Evolutionary conservation across 108 stramenopile species (phyloP).

Genomic region (Skeletonema costatum): DNA sequence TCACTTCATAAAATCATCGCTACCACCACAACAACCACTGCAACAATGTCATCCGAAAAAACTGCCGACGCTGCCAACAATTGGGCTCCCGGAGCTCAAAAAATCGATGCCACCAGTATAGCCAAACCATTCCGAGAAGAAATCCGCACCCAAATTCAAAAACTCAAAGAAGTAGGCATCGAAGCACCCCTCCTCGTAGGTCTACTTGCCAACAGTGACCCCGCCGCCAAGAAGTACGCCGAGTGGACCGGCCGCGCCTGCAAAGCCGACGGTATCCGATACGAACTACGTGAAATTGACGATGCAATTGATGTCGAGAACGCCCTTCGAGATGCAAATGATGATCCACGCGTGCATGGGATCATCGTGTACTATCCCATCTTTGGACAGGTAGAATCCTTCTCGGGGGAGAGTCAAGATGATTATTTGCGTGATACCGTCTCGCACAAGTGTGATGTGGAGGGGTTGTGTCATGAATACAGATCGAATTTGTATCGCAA

Average conservation of each 20-base stretch:
- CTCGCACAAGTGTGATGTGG: slow-evolving; percentile 92
- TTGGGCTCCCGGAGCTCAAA: slow-evolving; percentile 46
- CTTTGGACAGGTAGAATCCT: slow-evolving; percentile 93
- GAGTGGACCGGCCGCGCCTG: slow-evolving; percentile 96
- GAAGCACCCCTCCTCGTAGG: slow-evolving; percentile 94
- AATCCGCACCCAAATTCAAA: slow-evolving; percentile 76
- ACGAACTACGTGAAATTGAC: slow-evolving; percentile 84
- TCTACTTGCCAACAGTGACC: slow-evolving; percentile 91
- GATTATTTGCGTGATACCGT: slow-evolving; percentile 96
- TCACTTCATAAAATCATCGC: neutral
- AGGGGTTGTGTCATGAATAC: slow-evolving; percentile 94
- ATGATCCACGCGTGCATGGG: slow-evolving; percentile 93
- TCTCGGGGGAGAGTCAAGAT: slow-evolving; percentile 93
- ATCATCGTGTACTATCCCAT: slow-evolving; percentile 99
- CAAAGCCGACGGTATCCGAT: slow-evolving; percentile 89
- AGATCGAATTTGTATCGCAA: slow-evolving; percentile 94
- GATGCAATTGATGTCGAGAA: slow-evolving; percentile 90
- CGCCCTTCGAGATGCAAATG: slow-evolving; percentile 88
- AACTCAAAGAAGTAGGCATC: slow-evolving; percentile 65
- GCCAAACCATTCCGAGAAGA: slow-evolving; percentile 91
- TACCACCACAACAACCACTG: neutral
- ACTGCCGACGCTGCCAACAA: neutral
- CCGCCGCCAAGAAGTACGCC: slow-evolving; percentile 92
- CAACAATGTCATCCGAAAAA: neutral
- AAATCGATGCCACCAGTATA: slow-evolving; percentile 81